Conservation (phyloP, 371 early-diverging fungal genomes). For the Rhizopus delemar region DNA sequence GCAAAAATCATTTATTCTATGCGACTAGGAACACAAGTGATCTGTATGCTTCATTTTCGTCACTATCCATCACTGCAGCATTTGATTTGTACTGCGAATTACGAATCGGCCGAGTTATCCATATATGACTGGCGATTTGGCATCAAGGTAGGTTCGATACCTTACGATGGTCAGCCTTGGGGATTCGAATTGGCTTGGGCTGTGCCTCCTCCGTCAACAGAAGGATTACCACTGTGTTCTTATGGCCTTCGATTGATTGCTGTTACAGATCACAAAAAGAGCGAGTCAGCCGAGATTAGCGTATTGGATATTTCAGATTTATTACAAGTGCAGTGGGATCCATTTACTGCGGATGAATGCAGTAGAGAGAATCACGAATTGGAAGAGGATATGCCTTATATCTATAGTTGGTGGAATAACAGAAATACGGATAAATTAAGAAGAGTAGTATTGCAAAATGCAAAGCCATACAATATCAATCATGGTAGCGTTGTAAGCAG, state of each 20-base stretch:
- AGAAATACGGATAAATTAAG: slow-evolving; percentile 4
- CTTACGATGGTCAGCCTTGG: slow-evolving; percentile 21
- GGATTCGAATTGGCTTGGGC: slow-evolving; percentile 25
- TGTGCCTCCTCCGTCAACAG: slow-evolving; percentile 5
- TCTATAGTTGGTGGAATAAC: background rate
- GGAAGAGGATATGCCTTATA: background rate
- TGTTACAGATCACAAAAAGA: slow-evolving; percentile 15
- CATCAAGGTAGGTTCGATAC: slow-evolving; percentile 1
- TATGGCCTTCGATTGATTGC: slow-evolving; percentile 23
- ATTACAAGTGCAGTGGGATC: slow-evolving; percentile 18
- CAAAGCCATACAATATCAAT: background rate
- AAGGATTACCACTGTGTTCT: background rate
- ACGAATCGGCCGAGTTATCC: slow-evolving; percentile 28
- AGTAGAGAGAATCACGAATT: background rate
- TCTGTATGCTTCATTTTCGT: slow-evolving; percentile 48
- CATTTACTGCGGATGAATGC: background rate
- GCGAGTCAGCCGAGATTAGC: slow-evolving; percentile 22
- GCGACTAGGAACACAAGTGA: slow-evolving; percentile 31
- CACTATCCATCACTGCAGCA: slow-evolving; percentile 38
- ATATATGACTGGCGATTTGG: slow-evolving; percentile 50
- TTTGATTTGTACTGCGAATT: slow-evolving; percentile 40
- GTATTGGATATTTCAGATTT: slow-evolving; percentile 27
- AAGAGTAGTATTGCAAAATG: background rate
- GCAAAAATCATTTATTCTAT: slow-evolving; percentile 19
- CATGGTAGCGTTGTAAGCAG: background rate